phyloP scores from a whole-genome alignment of 108 stramenopile species.

The Seminavis robusta region DNA sequence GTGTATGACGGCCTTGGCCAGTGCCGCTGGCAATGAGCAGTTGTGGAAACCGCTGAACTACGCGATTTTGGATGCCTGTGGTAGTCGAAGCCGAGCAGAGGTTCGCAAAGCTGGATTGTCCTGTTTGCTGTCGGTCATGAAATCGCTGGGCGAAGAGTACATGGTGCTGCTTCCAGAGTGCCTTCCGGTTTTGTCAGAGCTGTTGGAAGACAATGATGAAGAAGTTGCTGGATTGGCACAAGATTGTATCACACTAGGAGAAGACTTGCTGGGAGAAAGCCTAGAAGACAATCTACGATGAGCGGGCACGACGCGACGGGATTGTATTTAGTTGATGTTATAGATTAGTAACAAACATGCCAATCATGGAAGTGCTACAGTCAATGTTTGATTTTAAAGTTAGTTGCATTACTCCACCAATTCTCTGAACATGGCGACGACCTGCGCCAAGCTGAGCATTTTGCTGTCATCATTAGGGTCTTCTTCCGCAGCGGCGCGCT shows the following conservation, averaged over 20 bases:
- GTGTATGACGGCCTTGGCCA: constrained; percentile 72
- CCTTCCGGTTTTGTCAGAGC: constrained; percentile 81
- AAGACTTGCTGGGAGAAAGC: constrained; percentile 83
- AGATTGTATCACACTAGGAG: constrained; percentile 76
- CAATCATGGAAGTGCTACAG: no score
- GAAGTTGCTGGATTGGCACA: constrained; percentile 73
- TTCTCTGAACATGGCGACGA: no score
- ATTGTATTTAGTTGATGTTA: no score
- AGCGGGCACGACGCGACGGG: neutral
- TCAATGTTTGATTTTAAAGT: no score
- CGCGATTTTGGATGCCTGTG: constrained; percentile 72
- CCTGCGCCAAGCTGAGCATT: no score
- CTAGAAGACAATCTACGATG: constrained; percentile 76
- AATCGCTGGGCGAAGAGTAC: constrained; percentile 88
- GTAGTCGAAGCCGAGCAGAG: constrained; percentile 52
- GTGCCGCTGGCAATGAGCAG: constrained; percentile 85
- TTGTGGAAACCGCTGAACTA: constrained; percentile 91
- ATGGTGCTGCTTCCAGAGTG: constrained; percentile 91
- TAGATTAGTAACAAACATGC: no score
- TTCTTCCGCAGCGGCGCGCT: no score
- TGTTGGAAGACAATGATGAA: constrained; percentile 82
- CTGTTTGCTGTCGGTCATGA: constrained; percentile 70
- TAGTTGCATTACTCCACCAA: no score
- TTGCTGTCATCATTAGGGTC: no score
- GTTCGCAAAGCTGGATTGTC: constrained; percentile 79